These are phyloP conservation scores for Fusarium chaquense DNA, from an alignment of 2,329 filamentous ascomycete species.

Conservation along the genomic window DNA sequence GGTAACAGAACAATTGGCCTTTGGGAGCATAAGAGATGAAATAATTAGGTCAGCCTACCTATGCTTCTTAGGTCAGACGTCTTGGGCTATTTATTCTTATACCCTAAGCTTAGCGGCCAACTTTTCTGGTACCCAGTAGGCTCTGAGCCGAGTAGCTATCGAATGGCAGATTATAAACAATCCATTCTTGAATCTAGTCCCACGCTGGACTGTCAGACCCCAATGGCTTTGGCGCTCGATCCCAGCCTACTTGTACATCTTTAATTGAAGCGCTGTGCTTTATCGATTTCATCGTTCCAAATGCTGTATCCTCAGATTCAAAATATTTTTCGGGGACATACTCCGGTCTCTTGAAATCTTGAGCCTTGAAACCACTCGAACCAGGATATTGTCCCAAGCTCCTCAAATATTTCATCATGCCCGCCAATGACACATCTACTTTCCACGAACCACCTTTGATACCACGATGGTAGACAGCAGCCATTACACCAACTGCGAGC, in stretches of 20 bases:
- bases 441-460: conserved; percentile 60
- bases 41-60: too few relatives aligned
- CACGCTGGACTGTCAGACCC: conserved; percentile 61
- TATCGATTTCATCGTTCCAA: conserved; percentile 61
- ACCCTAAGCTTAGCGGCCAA: too few relatives aligned
- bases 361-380: conserved; percentile 56
- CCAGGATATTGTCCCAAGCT: conserved; percentile 65
- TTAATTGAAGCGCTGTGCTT: conserved; percentile 62
- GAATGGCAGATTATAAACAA: background rate
- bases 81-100: too few relatives aligned
- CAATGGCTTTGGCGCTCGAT: conserved; percentile 62
- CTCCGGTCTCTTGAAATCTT: conserved; percentile 47
- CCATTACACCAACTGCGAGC: conserved; percentile 64
- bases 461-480: conserved; percentile 62
- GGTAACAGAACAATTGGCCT: too few relatives aligned
- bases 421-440: conserved; percentile 68
- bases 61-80: too few relatives aligned
- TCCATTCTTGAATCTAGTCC: conserved; percentile 9
- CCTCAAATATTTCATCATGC: conserved; percentile 66
- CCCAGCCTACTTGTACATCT: conserved; percentile 61
- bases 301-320: conserved; percentile 59
- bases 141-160: background rate
- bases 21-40: too few relatives aligned
- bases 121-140: too few relatives aligned
- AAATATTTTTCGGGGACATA: conserved; percentile 54